phyloP scores from a whole-genome alignment of 805 yeast genomes.

The Alloascoidea hylecoeti region DNA sequence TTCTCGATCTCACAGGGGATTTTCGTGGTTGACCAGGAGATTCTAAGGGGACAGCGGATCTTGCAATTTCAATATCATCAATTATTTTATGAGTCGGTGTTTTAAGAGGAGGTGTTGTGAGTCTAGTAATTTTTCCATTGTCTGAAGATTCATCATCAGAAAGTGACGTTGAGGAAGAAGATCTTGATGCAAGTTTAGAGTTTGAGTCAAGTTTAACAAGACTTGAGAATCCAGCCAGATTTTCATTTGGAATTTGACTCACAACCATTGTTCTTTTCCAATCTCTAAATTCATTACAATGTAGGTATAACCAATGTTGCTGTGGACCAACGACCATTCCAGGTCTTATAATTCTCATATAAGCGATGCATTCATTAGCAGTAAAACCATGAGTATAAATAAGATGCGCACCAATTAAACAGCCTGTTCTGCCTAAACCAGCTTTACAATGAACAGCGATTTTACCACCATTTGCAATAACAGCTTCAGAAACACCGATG shows the following conservation, averaged over 20 bases:
- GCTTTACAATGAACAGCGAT: constrained; percentile 99
- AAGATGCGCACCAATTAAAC: constrained; percentile 92
- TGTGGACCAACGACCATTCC: constrained; percentile 99
- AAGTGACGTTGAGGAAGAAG: neutral
- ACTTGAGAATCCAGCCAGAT: constrained; percentile 20
- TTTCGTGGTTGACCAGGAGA: constrained; percentile 1
- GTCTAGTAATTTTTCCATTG: neutral
- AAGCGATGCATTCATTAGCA: constrained; percentile 92
- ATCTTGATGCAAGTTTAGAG: neutral
- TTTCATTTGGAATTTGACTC: constrained; percentile 41
- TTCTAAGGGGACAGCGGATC: constrained; percentile 1
- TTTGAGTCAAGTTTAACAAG: constrained; percentile 11
- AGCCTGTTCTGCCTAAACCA: constrained; percentile 95
- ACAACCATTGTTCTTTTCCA: constrained; percentile 90
- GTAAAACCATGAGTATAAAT: constrained; percentile 95
- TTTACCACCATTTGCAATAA: constrained; percentile 75
- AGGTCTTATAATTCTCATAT: constrained; percentile 91
- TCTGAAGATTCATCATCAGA: neutral
- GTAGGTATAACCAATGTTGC: constrained; percentile 95
- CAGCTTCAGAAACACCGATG: constrained; percentile 88
- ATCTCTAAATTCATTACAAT: constrained; percentile 90
- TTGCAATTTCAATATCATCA: neutral
- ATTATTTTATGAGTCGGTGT: neutral
- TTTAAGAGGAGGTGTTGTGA: constrained; percentile 1
- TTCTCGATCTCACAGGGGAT: neutral